Base-by-base conservation (phyloP, 345 rosid genomes). In the Acer saccharum region DNA sequence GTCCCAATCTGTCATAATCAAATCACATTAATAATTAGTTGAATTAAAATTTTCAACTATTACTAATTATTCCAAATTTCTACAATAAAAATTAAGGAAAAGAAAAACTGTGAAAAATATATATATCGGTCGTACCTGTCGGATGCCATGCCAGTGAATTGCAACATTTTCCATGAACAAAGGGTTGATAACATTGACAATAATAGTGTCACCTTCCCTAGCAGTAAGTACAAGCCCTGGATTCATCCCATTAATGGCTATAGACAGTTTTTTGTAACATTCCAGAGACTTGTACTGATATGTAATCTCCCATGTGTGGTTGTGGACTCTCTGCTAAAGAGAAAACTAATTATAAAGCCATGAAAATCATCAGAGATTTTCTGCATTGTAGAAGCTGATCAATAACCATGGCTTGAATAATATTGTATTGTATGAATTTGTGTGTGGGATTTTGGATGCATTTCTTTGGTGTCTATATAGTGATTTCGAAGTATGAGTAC, bases 101-200 rank as follows among this genome's bases (percentile, higher is more conserved):
- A 6, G 29, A 1, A 70, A 50, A 13, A 20, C 63, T 58, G 11
- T 29, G 32, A 29, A 29, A 29, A 29, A 29, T 29, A 29, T 29
- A 29, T 29, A 29, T 29, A 29, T 29, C 32, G 32, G 1, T 29
- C 32, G 32, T 29, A 86, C 89, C 79, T 88, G 85, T 69, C 88
- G 62, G 29, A 89, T 89, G 10, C 89, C 88, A 29, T 89, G 90
- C 90, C 92, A 89, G 11, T 83, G 90, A 11, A 89, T 83, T 1
- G 90, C 79, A 1, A 83, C 39, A 50, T 85, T 79, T 52, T 79
- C 78, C 46, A 76, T 74, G 1, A 74, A 4, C 63, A 74, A 21
- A 18, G 43, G 29, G 29, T 79, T 79, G 29, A 25, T 10, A 11
- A 74, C 68, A 9, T 67, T 66, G 29, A 79, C 65, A 27, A 48